phyloP scores from a whole-genome alignment of 495 filamentous ascomycete species.

The Trichocladium antarcticum region DNA sequence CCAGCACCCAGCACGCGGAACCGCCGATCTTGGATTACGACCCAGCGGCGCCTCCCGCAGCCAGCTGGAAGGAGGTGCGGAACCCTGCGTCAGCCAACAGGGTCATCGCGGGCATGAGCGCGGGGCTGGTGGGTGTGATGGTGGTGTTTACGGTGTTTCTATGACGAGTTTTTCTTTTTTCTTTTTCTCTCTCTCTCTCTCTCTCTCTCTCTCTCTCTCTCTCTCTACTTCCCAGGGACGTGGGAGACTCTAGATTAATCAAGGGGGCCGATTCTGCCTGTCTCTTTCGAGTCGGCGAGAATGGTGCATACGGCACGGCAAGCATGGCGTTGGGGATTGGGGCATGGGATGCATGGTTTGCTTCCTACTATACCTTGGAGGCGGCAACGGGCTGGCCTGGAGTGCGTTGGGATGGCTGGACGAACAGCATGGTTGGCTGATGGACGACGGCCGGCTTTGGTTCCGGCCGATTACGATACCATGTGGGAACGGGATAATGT shows the following conservation, averaged over 20 bases:
- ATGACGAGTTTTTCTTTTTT: neutral
- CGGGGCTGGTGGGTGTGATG: conserved; percentile 43
- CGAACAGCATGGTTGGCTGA: no score
- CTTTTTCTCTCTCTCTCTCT: neutral
- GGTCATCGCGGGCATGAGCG: conserved; percentile 45
- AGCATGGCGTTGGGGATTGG: neutral
- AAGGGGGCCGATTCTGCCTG: no score
- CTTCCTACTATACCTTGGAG: no score
- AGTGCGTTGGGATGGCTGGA: no score
- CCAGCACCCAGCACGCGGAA: conserved; percentile 13
- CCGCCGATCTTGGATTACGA: conserved; percentile 8
- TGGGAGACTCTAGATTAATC: no score
- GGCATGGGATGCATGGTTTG: neutral
- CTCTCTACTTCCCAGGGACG: no score
- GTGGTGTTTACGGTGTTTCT: conserved; percentile 15
- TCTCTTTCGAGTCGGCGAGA: neutral
- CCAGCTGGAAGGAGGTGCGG: conserved; percentile 1
- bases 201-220: no score
- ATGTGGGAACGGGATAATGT: neutral
- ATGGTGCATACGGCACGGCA: neutral
- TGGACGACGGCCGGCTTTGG: no score
- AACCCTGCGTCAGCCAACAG: conserved; percentile 35
- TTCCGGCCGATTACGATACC: neutral
- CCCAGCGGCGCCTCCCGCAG: neutral
- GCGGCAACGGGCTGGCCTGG: no score